Evolutionary conservation across 768 basidiomycete species (phyloP).

Genomic region (Panus rudis): DNA sequence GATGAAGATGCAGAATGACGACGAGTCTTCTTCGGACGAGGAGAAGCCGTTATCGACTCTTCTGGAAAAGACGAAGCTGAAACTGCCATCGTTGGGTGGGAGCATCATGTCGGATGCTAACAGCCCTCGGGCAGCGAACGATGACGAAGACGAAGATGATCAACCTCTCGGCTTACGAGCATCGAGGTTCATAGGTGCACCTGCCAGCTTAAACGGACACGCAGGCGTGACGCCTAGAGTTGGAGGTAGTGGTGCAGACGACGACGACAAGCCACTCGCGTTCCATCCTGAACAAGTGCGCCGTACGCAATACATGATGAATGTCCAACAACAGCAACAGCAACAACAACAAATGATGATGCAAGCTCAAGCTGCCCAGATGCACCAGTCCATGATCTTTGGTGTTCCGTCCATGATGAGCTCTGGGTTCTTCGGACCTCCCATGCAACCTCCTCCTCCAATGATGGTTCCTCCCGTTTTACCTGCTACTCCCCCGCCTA

Average conservation of each 20-base stretch:
- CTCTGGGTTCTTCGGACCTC: conserved; percentile 59
- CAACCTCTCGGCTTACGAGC: conserved; percentile 65
- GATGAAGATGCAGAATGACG: conserved; percentile 18
- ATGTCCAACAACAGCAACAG: conserved; percentile 41
- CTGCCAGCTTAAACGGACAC: conserved; percentile 4
- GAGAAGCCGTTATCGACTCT: conserved; percentile 65
- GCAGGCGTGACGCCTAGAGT: conserved; percentile 5
- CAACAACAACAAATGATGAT: conserved; percentile 54
- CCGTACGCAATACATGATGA: conserved; percentile 46
- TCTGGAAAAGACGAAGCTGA: conserved; percentile 38
- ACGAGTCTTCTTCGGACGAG: conserved; percentile 54
- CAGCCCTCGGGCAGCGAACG: neutral
- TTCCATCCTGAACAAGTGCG: conserved; percentile 77
- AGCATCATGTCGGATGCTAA: conserved; percentile 12
- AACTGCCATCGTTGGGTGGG: conserved; percentile 34
- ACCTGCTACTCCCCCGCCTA: conserved; percentile 53
- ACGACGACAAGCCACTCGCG: conserved; percentile 66
- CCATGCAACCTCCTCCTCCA: conserved; percentile 28
- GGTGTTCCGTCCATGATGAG: conserved; percentile 59
- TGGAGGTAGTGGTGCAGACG: conserved; percentile 36
- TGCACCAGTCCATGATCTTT: conserved; percentile 73
- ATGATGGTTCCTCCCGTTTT: conserved; percentile 37
- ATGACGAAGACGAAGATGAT: conserved; percentile 42
- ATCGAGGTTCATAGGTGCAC: conserved; percentile 39
- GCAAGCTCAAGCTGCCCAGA: conserved; percentile 63